Percentiles rank a stretch among this genome's conserved stretches.
Evolutionary conservation across 2,329 filamentous ascomycete genomes (phyloP).

Genomic region (Biscogniauxia mediterranea): DNA sequence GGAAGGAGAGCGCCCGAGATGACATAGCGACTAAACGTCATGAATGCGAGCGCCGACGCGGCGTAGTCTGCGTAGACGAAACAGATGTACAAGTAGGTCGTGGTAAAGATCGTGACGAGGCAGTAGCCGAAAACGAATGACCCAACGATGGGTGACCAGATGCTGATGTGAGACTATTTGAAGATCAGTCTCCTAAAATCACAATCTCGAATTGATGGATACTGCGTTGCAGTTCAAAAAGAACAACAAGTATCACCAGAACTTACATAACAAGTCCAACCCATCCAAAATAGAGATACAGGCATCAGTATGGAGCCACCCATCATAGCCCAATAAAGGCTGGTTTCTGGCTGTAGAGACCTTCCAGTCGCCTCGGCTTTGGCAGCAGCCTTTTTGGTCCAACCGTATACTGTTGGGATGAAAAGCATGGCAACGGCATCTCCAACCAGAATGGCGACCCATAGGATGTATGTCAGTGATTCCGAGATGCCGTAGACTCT

Average conservation of each 20-base stretch:
- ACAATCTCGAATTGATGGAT: not conserved
- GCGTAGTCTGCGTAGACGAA: conserved; percentile 42
- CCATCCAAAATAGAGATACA: conserved; percentile 45
- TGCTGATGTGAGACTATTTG: conserved; percentile 22
- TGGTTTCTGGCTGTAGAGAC: conserved; percentile 30
- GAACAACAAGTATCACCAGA: conserved; percentile 16
- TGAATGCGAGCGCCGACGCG: conserved; percentile 40
- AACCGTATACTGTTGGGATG: conserved; percentile 26
- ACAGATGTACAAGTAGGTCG: conserved; percentile 47
- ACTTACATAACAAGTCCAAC: conserved; percentile 36
- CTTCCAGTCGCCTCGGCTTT: conserved; percentile 8
- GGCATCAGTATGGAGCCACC: conserved; percentile 39
- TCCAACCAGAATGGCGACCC: conserved; percentile 39
- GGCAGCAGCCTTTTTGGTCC: conserved; percentile 23
- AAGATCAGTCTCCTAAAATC: conserved; percentile 15
- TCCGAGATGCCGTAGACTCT: conserved; percentile 37
- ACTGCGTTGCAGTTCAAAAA: conserved; percentile 18
- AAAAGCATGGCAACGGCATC: conserved; percentile 30
- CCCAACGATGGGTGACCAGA: conserved; percentile 40
- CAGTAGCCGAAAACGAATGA: conserved; percentile 41
- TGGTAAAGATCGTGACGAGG: conserved; percentile 42
- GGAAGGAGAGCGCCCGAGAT: conserved; percentile 36
- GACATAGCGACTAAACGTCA: conserved; percentile 42
- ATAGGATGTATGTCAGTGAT: conserved; percentile 39
- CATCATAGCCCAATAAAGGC: conserved; percentile 39